phyloP scores from a whole-genome alignment of 2,329 filamentous ascomycete species.

The Niveomyces coronatus region DNA sequence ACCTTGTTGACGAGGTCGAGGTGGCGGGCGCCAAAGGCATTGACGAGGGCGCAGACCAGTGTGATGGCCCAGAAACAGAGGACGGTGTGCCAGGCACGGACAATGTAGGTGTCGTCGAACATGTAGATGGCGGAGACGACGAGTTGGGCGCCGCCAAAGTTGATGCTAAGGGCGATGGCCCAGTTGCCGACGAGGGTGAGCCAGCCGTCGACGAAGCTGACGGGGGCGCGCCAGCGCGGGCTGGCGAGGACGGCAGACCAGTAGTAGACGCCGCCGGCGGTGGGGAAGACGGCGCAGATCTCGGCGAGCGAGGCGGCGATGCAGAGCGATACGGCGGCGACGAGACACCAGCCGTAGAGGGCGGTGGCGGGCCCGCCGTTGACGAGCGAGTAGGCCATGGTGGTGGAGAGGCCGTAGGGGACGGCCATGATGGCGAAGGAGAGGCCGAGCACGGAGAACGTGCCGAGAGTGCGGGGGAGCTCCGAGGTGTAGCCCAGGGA shows the following conservation, averaged over 20 bases:
- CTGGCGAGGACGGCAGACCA: constrained; percentile 61
- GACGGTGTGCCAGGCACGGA: constrained; percentile 62
- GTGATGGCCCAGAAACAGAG: constrained; percentile 62
- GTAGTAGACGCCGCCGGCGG: constrained; percentile 57
- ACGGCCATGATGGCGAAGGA: constrained; percentile 42
- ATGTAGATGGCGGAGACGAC: constrained; percentile 59
- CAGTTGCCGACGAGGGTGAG: constrained; percentile 65
- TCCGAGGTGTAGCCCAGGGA: constrained; percentile 40
- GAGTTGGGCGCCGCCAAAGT: constrained; percentile 60
- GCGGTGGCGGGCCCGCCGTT: constrained; percentile 64
- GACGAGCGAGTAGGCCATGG: constrained; percentile 45
- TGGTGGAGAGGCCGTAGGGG: constrained; percentile 39
- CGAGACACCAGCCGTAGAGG: constrained; percentile 57
- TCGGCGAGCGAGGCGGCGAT: constrained; percentile 63
- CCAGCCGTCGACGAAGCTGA: constrained; percentile 67
- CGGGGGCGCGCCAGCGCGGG: constrained; percentile 47
- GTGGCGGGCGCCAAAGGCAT: constrained; percentile 48
- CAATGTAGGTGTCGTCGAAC: constrained; percentile 48
- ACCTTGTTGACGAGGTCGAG: constrained; percentile 59
- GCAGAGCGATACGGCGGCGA: constrained; percentile 60
- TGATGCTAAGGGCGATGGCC: constrained; percentile 58
- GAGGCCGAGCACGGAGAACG: constrained; percentile 37
- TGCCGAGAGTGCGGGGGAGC: constrained; percentile 39
- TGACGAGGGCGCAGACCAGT: constrained; percentile 52
- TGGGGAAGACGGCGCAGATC: constrained; percentile 57